Evolutionary conservation across 2,329 filamentous ascomycete species (phyloP), one percentile per base, ranked within the genome.

Genomic region (Blastomyces parvus): DNA sequence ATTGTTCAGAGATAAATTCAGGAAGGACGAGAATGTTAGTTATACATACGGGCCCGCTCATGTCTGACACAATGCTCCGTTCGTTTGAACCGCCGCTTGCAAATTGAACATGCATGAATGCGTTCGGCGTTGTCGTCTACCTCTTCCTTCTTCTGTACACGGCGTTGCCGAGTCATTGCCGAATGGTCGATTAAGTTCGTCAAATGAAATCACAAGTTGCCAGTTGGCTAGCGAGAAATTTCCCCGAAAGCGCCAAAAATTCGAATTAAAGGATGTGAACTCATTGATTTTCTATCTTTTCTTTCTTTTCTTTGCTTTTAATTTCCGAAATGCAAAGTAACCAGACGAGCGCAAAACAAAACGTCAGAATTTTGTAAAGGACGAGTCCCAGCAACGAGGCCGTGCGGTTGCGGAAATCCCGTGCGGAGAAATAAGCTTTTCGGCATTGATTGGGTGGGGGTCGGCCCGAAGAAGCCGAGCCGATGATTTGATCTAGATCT

Each of bases 1-100:
- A 36, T 36, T 36, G 8, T 36, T 36, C 9, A 36, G 33, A 36
- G 38, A 17, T 57, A 25, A 52, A 53, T 27, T 22, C 27, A 59
- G 19, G 19, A 36, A 9, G 22, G 8, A 44, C 8, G 33, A 11
- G 8, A 6, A 36, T 36, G 11, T 11, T 36, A 36, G 33, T 2
- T 40, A 25, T 52, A 66, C 69, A 62, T 68, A 70, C 69, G 73
- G 13, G 71, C 71, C 48, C 73, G 66, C 63, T 75, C 71, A 64
- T 75, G 73, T 36, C 73, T 68, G 61, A 72, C 68, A 59, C 72
- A 74, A 65, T 75, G 73, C 64, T 75, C 73, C 38, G 68, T 71
- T 46, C 73, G 67, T 62, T 74, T 74, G 67, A 75, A 75, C 19
- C 68, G 64, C 58, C 69, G 68, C 38, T 67, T 67, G 64, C 73